A percentile compares a stretch with the other conserved stretches of the same genome.
Conservation (phyloP, 2,329 filamentous ascomycete genomes). For the Ophiostoma tasmaniense region DNA sequence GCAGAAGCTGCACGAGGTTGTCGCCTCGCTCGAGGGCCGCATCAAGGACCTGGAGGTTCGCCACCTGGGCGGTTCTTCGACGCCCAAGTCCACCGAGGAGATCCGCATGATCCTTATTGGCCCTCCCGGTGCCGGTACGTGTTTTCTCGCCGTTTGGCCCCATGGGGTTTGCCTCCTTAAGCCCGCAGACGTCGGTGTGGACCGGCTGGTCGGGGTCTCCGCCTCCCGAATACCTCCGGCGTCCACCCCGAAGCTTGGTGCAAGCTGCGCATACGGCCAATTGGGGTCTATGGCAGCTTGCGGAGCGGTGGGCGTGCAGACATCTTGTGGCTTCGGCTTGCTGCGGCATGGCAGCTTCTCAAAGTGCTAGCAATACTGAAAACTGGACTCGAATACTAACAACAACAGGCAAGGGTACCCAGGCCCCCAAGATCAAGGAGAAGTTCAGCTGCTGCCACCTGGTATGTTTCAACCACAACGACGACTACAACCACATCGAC, state of each 20-base stretch:
- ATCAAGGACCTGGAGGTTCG: constrained; percentile 77
- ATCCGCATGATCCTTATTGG: constrained; percentile 98
- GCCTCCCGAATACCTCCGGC: neutral
- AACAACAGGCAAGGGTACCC: constrained; percentile 84
- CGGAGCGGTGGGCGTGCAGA: constrained; percentile 17
- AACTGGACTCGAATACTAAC: neutral
- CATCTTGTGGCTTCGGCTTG: neutral
- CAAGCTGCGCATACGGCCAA: constrained; percentile 6
- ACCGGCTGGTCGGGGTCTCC: neutral
- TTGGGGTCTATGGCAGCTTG: neutral
- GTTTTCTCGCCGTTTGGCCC: neutral
- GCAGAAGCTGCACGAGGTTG: constrained; percentile 74
- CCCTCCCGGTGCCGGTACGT: constrained; percentile 89
- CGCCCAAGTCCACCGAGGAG: constrained; percentile 47
- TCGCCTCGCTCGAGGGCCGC: constrained; percentile 75
- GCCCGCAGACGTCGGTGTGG: constrained; percentile 5
- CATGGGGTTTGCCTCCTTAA: neutral
- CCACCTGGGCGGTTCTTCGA: constrained; percentile 45
- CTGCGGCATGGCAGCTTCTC: constrained; percentile 9
- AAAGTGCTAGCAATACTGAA: neutral
- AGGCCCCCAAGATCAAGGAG: constrained; percentile 96
- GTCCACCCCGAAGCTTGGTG: neutral
- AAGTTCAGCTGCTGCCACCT: constrained; percentile 96
- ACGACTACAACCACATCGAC: neutral
- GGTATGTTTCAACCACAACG: constrained; percentile 44